These are phyloP conservation scores for Saccharomyces hybrid DNA, from an alignment of 1,139 yeast species.

Conservation along the genomic window DNA sequence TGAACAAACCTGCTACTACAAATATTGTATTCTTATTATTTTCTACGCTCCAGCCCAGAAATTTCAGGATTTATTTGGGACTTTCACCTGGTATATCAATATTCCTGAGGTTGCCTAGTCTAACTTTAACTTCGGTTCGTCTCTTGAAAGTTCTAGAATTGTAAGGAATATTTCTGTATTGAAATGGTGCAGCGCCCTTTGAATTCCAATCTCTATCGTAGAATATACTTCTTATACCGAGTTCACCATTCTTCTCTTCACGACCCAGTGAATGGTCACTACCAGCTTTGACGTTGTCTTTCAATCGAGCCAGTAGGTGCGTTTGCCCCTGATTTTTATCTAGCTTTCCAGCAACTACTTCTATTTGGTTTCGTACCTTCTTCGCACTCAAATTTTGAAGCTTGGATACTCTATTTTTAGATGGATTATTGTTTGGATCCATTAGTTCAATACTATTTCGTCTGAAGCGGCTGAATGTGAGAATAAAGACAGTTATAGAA, in stretches of 20 bases:
- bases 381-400: constrained; percentile 12
- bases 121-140: constrained; percentile 9
- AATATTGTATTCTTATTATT: not conserved
- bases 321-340: constrained; percentile 18
- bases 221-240: constrained; percentile 34
- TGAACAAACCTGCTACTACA: not conserved
- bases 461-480: not conserved
- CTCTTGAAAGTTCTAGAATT: constrained; percentile 19
- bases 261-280: constrained; percentile 12
- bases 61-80: not conserved
- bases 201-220: constrained; percentile 42
- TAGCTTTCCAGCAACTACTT: constrained; percentile 26
- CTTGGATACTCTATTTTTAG: constrained; percentile 17
- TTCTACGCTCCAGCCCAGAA: not conserved
- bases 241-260: constrained; percentile 5
- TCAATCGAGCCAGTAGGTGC: constrained; percentile 16
- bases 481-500: not conserved
- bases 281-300: constrained; percentile 19
- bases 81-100: constrained; percentile 11
- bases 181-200: constrained; percentile 33
- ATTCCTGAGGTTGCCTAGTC: constrained; percentile 12
- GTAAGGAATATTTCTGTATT: constrained; percentile 22
- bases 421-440: constrained; percentile 1
- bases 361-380: constrained; percentile 26
- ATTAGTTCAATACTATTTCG: constrained; percentile 2